Base-by-base conservation (phyloP, 495 filamentous ascomycete species). In the Trypethelium eluteriae region DNA sequence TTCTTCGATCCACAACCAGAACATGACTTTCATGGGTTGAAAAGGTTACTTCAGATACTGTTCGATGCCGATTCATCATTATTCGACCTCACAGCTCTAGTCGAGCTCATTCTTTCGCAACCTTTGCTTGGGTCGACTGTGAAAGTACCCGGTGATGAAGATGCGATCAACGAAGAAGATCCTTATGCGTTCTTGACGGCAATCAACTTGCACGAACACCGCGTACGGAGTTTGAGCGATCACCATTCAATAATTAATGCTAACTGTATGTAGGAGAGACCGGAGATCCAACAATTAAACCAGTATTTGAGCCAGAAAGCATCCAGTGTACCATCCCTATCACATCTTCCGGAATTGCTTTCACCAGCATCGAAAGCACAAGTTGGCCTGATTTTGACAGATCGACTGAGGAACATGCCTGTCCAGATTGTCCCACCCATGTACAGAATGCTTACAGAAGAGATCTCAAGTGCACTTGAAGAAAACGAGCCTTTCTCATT, bases 341-440 rank as follows among this genome's bases (percentile, higher is more conserved):
- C 82, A 2, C 74, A 78, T 1, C 76, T 92, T 11, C 71, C 80
- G 2, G 53, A 59, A 35, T 36, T 59, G 10, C 53, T 59, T 59
- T 59, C 32, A 36, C 78, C 83, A 4, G 72, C 76, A 5, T 79
- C 79, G 9, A 68, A 77, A 9, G 80, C 85, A 3, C 81, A 85
- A 61, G 83, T 96, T 50, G 95, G 94, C 0, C 80, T 99, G 6
- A 85, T 99, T 49, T 80, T 99, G 38, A 89, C 91, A 0, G 95
- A 99, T 76, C 85, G 94, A 16, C 76, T 98, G 67, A 89, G 98
- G 81, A 99, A 99, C 78, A 91, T 96, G 81, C 95, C 95, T 18
- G 81, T 89, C 36, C 89, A 97, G 77, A 86, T 96, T 62, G 83
- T 93, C 32, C 94, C 95, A 41, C 93, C 95, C 10, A 93, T 99